Evolutionary conservation across 441 rosid species (phyloP).

Genomic region (Theobroma grandiflorum): DNA sequence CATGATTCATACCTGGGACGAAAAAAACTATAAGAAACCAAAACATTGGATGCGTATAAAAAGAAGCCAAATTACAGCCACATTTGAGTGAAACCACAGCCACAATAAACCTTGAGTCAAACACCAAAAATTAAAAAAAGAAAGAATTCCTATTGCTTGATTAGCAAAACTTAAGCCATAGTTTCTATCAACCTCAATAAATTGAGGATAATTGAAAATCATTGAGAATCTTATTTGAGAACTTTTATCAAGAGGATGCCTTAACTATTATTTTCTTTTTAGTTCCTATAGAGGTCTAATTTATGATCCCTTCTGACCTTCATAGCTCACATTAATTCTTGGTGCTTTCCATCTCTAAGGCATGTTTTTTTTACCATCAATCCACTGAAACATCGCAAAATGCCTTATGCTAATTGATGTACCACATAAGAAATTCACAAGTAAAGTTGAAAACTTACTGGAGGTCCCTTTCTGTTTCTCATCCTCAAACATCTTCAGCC

Average conservation of each 20-base stretch:
- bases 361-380: neutral
- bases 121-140: too few relatives aligned
- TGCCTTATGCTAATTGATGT: neutral
- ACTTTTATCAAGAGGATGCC: neutral
- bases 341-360: neutral
- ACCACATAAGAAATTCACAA: neutral
- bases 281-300: neutral
- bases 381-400: neutral
- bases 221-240: neutral
- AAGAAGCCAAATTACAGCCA: too few relatives aligned
- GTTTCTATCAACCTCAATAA: neutral
- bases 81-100: too few relatives aligned
- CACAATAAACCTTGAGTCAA: too few relatives aligned
- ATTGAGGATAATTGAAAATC: neutral
- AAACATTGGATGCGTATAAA: too few relatives aligned
- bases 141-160: too few relatives aligned
- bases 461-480: constrained; percentile 34
- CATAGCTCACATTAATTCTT: neutral
- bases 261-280: neutral
- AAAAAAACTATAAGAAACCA: too few relatives aligned
- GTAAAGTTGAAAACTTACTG: constrained; percentile 39
- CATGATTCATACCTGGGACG: too few relatives aligned
- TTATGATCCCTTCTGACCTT: neutral
- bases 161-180: neutral
- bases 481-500: neutral